A percentile compares a stretch with the other conserved stretches of the same genome.
Conservation (phyloP, 179 eudicot species). For the Actinidia arguta region DNA sequence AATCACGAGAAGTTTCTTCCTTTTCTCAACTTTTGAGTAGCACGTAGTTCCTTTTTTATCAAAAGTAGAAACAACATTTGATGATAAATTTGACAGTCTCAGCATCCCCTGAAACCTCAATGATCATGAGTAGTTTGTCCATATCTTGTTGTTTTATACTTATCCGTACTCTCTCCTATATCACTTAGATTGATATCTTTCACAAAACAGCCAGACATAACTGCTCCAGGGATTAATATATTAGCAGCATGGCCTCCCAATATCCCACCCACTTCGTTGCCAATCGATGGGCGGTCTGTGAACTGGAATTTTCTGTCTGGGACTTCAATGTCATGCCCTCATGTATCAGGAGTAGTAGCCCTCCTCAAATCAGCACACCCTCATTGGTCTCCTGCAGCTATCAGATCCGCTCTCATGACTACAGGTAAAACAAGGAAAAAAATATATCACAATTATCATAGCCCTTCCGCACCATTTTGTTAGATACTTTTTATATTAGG, state of each 20-base stretch:
- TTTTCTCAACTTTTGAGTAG: too few relatives aligned
- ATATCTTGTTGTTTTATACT: background rate
- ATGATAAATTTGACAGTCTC: background rate
- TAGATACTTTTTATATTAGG: background rate
- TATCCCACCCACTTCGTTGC: constrained; percentile 35
- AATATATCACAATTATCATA: background rate
- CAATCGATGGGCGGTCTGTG: constrained; percentile 34
- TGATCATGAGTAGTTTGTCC: background rate
- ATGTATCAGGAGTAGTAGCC: constrained; percentile 54
- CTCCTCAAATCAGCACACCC: constrained; percentile 56
- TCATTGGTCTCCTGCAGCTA: constrained; percentile 64
- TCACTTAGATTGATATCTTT: background rate
- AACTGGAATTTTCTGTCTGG: constrained; percentile 51
- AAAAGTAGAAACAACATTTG: too few relatives aligned
- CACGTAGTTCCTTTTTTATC: too few relatives aligned
- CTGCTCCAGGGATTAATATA: constrained; percentile 55
- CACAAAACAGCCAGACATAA: constrained; percentile 48
- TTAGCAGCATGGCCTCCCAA: constrained; percentile 58
- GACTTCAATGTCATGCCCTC: constrained; percentile 67
- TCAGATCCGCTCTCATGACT: constrained; percentile 60
- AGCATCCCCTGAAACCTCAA: background rate
- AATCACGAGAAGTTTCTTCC: background rate
- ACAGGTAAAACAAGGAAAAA: constrained; percentile 34
- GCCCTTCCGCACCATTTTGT: too few relatives aligned
- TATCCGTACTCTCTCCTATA: background rate